phyloP scores from a whole-genome alignment of 2,329 filamentous ascomycete genomes.

The Cladosporium colombiae region DNA sequence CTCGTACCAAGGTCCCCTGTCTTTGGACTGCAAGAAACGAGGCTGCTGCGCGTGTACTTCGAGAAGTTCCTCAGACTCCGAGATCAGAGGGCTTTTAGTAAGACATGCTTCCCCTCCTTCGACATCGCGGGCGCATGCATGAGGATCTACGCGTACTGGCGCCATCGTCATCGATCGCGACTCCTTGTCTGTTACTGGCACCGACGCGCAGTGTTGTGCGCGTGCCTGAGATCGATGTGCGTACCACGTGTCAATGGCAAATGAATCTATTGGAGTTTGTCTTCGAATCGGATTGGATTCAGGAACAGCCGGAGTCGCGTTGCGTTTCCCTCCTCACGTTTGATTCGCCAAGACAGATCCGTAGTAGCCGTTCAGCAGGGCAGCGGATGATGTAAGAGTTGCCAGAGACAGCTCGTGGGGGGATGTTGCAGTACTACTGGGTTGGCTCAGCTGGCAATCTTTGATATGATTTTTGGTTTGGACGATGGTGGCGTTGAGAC shows the following conservation, averaged over 20 bases:
- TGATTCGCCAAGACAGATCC: slow-evolving; percentile 6
- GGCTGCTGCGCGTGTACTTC: neutral
- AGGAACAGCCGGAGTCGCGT: slow-evolving; percentile 9
- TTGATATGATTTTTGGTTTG: neutral
- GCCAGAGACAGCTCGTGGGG: neutral
- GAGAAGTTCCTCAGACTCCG: slow-evolving; percentile 6
- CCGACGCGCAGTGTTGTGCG: neutral
- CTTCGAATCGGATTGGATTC: neutral
- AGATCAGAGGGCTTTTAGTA: slow-evolving; percentile 3
- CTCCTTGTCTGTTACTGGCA: neutral
- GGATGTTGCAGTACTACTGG: neutral
- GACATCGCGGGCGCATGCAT: slow-evolving; percentile 4
- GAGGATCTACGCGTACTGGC: neutral
- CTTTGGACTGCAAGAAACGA: slow-evolving; percentile 7
- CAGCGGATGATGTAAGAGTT: neutral
- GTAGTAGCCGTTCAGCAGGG: neutral
- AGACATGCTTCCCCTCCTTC: slow-evolving; percentile 11
- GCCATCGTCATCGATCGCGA: neutral
- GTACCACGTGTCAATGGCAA: neutral
- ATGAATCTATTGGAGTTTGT: neutral
- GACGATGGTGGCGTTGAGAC: neutral
- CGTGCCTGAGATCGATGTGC: slow-evolving; percentile 3
- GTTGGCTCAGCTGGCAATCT: neutral
- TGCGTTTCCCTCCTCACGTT: neutral
- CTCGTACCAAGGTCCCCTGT: neutral